Evolutionary conservation across 176 grass and related monocot genomes (phyloP).

Genomic region (Lolium multiflorum): DNA sequence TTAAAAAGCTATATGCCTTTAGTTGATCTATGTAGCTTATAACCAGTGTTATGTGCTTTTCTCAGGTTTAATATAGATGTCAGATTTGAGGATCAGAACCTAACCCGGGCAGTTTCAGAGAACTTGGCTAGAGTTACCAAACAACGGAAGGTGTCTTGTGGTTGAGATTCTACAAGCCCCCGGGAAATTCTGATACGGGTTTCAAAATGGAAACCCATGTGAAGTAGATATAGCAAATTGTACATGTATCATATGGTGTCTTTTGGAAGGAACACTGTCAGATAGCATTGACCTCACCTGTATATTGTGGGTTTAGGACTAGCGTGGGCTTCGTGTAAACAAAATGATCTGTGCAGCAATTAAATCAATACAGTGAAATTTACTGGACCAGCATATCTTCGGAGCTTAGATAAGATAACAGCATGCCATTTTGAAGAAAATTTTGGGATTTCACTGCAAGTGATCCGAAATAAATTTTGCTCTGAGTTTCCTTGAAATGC

Average conservation of each 20-base stretch:
- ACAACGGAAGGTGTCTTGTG: slow-evolving; percentile 59
- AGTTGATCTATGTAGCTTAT: slow-evolving; percentile 7
- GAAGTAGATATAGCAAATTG: slow-evolving; percentile 46
- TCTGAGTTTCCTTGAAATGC: neutral
- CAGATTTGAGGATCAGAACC: slow-evolving; percentile 78
- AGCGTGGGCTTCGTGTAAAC: slow-evolving; percentile 24
- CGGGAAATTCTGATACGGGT: neutral
- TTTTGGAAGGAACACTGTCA: slow-evolving; percentile 39
- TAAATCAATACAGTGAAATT: slow-evolving; percentile 15
- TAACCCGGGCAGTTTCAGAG: slow-evolving; percentile 78
- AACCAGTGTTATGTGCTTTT: slow-evolving; percentile 32
- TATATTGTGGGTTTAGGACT: slow-evolving; percentile 54
- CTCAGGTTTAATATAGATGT: slow-evolving; percentile 70
- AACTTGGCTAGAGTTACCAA: slow-evolving; percentile 78
- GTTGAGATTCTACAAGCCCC: slow-evolving; percentile 40
- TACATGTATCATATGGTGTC: slow-evolving; percentile 56
- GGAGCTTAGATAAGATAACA: neutral
- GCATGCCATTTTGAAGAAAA: neutral
- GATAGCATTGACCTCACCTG: slow-evolving; percentile 42
- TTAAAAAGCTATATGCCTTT: neutral
- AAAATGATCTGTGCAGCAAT: slow-evolving; percentile 37
- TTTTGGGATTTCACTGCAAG: neutral
- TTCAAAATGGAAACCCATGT: slow-evolving; percentile 24
- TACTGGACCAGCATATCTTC: neutral
- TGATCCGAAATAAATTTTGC: neutral